These are phyloP conservation scores for Chrysoporthe austroafricana DNA, from an alignment of 2,329 filamentous ascomycete genomes.

Conservation along the genomic window DNA sequence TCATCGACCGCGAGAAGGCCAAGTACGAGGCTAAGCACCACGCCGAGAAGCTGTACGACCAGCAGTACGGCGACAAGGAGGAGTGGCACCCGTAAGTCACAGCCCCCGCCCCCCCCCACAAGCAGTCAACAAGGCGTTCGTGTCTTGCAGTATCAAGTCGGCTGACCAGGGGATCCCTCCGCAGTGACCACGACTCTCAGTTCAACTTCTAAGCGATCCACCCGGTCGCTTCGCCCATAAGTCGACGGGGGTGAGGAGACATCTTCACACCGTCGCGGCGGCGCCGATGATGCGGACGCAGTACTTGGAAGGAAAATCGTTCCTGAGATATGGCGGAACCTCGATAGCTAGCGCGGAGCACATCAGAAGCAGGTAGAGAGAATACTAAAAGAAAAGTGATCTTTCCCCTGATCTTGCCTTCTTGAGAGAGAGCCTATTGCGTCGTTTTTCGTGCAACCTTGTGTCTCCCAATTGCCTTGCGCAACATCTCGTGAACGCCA, in stretches of 20 bases:
- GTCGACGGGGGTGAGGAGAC: slow-evolving; percentile 4
- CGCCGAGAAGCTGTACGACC: slow-evolving; percentile 63
- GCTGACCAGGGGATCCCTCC: background rate
- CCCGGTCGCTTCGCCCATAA: background rate
- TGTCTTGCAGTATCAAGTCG: background rate
- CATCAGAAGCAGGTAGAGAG: slow-evolving; percentile 23
- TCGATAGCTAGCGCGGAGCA: slow-evolving; percentile 22
- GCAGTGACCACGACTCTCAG: slow-evolving; percentile 24
- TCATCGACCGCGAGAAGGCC: slow-evolving; percentile 60
- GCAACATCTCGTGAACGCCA: background rate
- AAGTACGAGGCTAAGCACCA: slow-evolving; percentile 62
- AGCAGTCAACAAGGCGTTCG: background rate
- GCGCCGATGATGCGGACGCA: slow-evolving; percentile 21
- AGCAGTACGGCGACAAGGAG: slow-evolving; percentile 59
- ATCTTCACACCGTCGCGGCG: slow-evolving; percentile 6
- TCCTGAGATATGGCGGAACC: slow-evolving; percentile 27
- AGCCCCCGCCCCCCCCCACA: background rate
- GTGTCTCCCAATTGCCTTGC: background rate
- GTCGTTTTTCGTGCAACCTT: background rate
- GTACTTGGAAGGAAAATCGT: slow-evolving; percentile 10
- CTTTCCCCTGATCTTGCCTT: background rate
- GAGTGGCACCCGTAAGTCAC: slow-evolving; percentile 62
- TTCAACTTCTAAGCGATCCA: slow-evolving; percentile 24
- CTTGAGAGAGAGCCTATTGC: background rate
- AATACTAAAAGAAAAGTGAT: slow-evolving; percentile 9